Evolutionary conservation across 2,329 filamentous ascomycete species (phyloP).

Genomic region (Didymella pomorum): DNA sequence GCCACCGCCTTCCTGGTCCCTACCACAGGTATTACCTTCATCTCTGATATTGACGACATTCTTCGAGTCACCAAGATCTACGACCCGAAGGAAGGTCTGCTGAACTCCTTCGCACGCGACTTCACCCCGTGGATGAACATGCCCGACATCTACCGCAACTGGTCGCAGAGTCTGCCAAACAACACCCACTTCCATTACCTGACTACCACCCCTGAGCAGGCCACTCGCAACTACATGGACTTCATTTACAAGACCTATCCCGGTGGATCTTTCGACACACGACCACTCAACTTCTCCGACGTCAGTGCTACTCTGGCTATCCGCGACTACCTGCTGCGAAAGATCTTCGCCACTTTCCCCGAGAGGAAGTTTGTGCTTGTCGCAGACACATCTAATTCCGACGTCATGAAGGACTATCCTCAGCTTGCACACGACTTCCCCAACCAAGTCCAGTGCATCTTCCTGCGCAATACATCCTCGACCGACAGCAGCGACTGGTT

Average conservation of each 20-base stretch:
- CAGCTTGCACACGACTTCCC: conserved; percentile 71
- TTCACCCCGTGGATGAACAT: conserved; percentile 80
- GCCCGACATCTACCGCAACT: conserved; percentile 80
- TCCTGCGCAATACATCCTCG: conserved; percentile 75
- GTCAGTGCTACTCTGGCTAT: conserved; percentile 74
- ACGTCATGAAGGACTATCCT: conserved; percentile 73
- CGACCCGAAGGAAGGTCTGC: conserved; percentile 73
- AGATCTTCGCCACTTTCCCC: conserved; percentile 78
- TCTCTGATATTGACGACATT: conserved; percentile 83
- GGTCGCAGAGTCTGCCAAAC: conserved; percentile 70
- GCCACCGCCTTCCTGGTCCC: conserved; percentile 80
- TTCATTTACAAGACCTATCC: conserved; percentile 82
- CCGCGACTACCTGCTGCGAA: conserved; percentile 72
- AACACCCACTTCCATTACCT: conserved; percentile 79
- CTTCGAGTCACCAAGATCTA: conserved; percentile 84
- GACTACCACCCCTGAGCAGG: conserved; percentile 80
- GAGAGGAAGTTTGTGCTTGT: conserved; percentile 77
- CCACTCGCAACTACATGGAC: conserved; percentile 79
- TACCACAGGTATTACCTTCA: conserved; percentile 71
- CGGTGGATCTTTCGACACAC: conserved; percentile 76
- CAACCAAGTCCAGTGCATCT: conserved; percentile 77
- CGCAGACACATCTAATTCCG: conserved; percentile 78
- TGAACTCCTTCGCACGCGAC: conserved; percentile 77
- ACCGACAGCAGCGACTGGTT: conserved; percentile 74
- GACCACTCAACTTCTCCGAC: conserved; percentile 80